Conservation (phyloP, 345 rosid genomes). For the Erysimum cheiranthoides region DNA sequence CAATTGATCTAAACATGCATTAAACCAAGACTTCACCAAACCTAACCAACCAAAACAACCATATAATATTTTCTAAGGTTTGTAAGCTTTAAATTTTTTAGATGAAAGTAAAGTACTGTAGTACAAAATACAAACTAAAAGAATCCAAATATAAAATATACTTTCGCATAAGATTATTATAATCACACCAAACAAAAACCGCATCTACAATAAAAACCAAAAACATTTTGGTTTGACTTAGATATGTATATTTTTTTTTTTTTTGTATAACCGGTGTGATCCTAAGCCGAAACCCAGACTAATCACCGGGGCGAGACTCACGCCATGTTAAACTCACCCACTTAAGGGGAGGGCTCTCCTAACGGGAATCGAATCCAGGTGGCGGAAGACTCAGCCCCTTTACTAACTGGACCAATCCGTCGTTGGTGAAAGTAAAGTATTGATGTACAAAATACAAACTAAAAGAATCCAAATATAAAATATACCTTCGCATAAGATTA, state of each 20-base stretch:
- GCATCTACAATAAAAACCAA: background rate
- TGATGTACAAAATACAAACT: background rate
- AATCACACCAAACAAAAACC: slow-evolving; percentile 18
- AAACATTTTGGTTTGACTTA: slow-evolving; percentile 4
- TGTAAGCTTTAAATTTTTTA: background rate
- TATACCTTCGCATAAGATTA: background rate
- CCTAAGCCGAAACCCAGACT: too few species aligned
- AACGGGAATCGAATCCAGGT: too few species aligned
- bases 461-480: background rate
- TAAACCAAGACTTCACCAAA: background rate
- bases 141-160: background rate
- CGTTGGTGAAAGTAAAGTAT: background rate
- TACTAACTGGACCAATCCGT: too few species aligned
- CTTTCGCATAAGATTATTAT: background rate
- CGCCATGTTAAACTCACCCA: too few species aligned
- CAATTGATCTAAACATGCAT: slow-evolving; percentile 12
- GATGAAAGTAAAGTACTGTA: background rate
- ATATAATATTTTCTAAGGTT: too few species aligned
- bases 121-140: background rate
- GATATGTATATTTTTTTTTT: too few species aligned
- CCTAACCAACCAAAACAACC: slow-evolving; percentile 7
- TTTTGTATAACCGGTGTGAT: too few species aligned
- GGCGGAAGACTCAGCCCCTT: too few species aligned
- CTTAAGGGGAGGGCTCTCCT: too few species aligned
- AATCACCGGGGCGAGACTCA: too few species aligned